phyloP scores from a whole-genome alignment of 2,329 filamentous ascomycete species.

The Cordyceps sp. region DNA sequence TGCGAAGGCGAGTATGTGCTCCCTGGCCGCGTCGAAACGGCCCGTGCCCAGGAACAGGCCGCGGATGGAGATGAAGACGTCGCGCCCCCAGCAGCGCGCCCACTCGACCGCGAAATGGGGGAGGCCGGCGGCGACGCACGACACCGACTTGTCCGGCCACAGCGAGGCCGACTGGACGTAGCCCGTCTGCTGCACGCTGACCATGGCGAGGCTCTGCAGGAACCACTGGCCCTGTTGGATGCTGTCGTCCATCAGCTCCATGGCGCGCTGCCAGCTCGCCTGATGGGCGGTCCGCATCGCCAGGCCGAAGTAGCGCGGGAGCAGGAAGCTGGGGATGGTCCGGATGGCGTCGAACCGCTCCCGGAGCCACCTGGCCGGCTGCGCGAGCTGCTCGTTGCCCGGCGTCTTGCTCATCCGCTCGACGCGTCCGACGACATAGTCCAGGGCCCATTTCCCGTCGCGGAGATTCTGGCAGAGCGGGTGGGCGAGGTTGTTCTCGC shows the following conservation, averaged over 20 bases:
- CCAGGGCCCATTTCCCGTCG: constrained; percentile 79
- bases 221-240: constrained; percentile 75
- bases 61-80: constrained; percentile 90
- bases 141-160: constrained; percentile 70
- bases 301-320: constrained; percentile 86
- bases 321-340: constrained; percentile 69
- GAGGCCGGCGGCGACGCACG: constrained; percentile 77
- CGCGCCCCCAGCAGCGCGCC: constrained; percentile 93
- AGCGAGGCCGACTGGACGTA: constrained; percentile 80
- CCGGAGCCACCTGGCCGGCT: constrained; percentile 62
- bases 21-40: constrained; percentile 72
- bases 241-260: constrained; percentile 64
- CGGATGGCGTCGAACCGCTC: constrained; percentile 77
- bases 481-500: constrained; percentile 81
- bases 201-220: constrained; percentile 73
- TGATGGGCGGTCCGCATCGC: constrained; percentile 77
- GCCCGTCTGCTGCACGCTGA: constrained; percentile 82
- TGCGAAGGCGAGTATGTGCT: constrained; percentile 88
- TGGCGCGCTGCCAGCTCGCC: constrained; percentile 60
- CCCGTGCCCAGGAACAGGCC: constrained; percentile 86
- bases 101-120: constrained; percentile 90
- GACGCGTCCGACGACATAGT: constrained; percentile 69
- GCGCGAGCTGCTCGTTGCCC: constrained; percentile 44
- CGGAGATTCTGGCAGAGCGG: constrained; percentile 86
- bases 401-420: constrained; percentile 51